phyloP scores from a whole-genome alignment of 2,329 filamentous ascomycete species.

The Lasiodiplodia theobromae region DNA sequence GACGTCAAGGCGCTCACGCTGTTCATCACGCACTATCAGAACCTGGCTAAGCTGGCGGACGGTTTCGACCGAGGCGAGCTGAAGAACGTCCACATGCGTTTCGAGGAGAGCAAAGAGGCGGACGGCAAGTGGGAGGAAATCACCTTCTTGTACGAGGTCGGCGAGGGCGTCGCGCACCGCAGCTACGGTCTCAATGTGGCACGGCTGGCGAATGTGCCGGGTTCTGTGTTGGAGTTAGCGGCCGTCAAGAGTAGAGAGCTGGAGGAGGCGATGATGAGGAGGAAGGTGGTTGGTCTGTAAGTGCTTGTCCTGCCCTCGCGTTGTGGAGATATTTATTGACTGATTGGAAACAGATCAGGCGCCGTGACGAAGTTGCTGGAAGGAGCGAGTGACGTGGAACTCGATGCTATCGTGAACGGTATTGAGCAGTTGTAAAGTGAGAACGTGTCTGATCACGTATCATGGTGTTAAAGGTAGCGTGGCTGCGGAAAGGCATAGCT shows the following conservation, averaged over 20 bases:
- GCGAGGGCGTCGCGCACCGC: constrained; percentile 87
- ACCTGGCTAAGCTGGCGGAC: constrained; percentile 75
- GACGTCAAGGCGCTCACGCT: constrained; percentile 80
- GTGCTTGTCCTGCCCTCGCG: neutral
- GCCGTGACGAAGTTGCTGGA: constrained; percentile 24
- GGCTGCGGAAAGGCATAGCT: neutral
- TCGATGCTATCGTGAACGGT: constrained; percentile 26
- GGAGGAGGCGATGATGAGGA: constrained; percentile 65
- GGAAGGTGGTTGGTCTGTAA: constrained; percentile 26
- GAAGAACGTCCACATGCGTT: constrained; percentile 93
- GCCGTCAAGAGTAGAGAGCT: constrained; percentile 79
- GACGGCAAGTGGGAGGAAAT: constrained; percentile 82
- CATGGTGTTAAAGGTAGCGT: neutral
- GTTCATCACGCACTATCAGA: constrained; percentile 98
- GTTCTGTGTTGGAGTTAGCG: constrained; percentile 78
- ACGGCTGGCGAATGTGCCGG: constrained; percentile 80
- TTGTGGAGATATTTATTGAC: neutral
- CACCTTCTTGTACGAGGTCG: constrained; percentile 93
- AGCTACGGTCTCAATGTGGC: constrained; percentile 96
- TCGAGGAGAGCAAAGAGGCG: constrained; percentile 59
- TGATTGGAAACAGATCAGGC: constrained; percentile 2
- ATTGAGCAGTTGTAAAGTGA: constrained; percentile 26
- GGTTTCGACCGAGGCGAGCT: constrained; percentile 71
- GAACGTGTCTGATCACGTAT: neutral
- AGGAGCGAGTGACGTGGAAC: constrained; percentile 31